Evolutionary conservation across 768 basidiomycete species (phyloP).

Genomic region (Austroboletus eburneus): DNA sequence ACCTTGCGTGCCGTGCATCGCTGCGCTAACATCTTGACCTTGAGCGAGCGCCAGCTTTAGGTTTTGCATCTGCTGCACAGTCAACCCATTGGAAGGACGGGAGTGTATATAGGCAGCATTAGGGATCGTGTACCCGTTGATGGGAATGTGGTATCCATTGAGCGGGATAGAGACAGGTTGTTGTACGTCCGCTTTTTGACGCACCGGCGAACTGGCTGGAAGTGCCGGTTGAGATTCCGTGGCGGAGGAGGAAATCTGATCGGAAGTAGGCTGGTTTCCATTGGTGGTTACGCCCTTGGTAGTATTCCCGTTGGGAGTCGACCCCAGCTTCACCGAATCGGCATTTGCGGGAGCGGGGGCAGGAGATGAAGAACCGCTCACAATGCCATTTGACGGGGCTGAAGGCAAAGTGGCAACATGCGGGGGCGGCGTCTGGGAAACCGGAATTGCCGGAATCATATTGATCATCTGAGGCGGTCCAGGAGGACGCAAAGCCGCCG

Average conservation of each 20-base stretch:
- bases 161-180: constrained; percentile 37
- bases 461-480: constrained; percentile 33
- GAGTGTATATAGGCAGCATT: constrained; percentile 33
- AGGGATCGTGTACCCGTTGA: constrained; percentile 37
- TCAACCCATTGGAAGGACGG: constrained; percentile 41
- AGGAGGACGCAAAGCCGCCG: constrained; percentile 34
- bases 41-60: constrained; percentile 53
- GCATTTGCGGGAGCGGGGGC: constrained; percentile 40
- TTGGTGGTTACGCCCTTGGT: constrained; percentile 31
- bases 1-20: constrained; percentile 32
- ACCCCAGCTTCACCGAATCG: constrained; percentile 28
- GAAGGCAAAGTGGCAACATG: constrained; percentile 23
- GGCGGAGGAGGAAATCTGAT: constrained; percentile 7
- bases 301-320: constrained; percentile 16
- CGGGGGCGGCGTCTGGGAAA: constrained; percentile 35
- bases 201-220: constrained; percentile 35
- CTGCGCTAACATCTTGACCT: constrained; percentile 35
- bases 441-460: constrained; percentile 27
- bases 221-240: constrained; percentile 21
- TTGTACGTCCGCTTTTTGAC: constrained; percentile 48
- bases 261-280: constrained; percentile 24
- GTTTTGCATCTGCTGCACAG: constrained; percentile 55
- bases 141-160: constrained; percentile 48
- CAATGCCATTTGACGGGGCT: constrained; percentile 32
- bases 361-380: constrained; percentile 31